Conservation (phyloP, 805 yeast species). For the Candida yuanshanica region DNA sequence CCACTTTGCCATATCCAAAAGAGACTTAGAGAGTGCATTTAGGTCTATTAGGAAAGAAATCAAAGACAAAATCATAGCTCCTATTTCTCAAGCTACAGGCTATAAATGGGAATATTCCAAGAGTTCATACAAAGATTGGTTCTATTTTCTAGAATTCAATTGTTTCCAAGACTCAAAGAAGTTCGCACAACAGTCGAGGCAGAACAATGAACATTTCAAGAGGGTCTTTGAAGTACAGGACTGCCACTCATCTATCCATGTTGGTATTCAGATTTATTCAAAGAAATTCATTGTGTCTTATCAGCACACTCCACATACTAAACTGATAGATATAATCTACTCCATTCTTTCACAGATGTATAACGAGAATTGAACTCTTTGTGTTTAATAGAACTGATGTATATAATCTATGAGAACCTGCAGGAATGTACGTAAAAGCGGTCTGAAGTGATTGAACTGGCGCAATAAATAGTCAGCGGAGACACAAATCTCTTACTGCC, state of each 20-base stretch:
- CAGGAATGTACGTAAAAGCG: no score
- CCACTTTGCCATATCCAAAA: constrained; percentile 16
- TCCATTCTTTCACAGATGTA: constrained; percentile 16
- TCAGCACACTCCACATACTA: constrained; percentile 17
- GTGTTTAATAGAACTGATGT: no score
- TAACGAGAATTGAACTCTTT: constrained; percentile 4
- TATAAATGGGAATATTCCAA: constrained; percentile 22
- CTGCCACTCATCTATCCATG: constrained; percentile 16
- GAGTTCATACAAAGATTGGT: constrained; percentile 17
- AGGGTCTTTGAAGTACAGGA: constrained; percentile 11
- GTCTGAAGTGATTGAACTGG: no score
- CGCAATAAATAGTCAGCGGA: no score
- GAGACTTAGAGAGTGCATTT: constrained; percentile 15
- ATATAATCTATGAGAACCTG: no score
- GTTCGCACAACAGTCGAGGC: constrained; percentile 18
- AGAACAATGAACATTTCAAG: constrained; percentile 5
- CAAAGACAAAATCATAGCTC: constrained; percentile 13
- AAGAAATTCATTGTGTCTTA: constrained; percentile 19
- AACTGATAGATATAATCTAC: constrained; percentile 18
- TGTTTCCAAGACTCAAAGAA: constrained; percentile 21
- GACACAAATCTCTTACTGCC: no score
- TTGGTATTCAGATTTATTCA: constrained; percentile 18
- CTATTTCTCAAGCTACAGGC: constrained; percentile 19
- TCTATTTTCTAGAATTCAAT: constrained; percentile 17
- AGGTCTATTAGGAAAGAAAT: constrained; percentile 18